A percentile compares a stretch with the other conserved stretches of the same genome.
Conservation (phyloP, 176 grass and related monocot genomes). For the Juncus effusus region DNA sequence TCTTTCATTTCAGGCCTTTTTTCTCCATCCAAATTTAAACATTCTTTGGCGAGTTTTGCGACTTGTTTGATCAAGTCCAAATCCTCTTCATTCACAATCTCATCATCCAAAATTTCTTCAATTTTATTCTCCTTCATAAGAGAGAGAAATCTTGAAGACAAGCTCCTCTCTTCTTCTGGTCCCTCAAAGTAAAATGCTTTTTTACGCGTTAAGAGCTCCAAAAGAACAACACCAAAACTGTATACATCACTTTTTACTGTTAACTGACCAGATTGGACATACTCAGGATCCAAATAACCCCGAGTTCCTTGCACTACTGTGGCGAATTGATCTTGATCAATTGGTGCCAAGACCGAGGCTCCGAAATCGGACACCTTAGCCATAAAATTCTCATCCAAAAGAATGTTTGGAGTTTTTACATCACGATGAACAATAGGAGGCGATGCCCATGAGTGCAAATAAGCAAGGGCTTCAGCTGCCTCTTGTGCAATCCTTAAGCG, state of each 20-base stretch:
- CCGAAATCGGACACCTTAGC: slow-evolving; percentile 23
- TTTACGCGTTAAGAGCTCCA: slow-evolving; percentile 7
- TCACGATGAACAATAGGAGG: slow-evolving; percentile 22
- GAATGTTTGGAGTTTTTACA: slow-evolving; percentile 20
- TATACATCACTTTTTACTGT: slow-evolving; percentile 24
- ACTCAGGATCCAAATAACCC: slow-evolving; percentile 14
- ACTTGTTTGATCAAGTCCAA: too few species aligned
- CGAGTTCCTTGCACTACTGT: slow-evolving; percentile 21
- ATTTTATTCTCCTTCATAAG: too few species aligned
- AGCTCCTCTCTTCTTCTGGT: slow-evolving; percentile 2
- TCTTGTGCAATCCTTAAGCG: too few species aligned
- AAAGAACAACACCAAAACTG: slow-evolving; percentile 19
- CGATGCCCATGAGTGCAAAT: slow-evolving; percentile 13
- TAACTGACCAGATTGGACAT: slow-evolving; percentile 14
- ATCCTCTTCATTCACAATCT: slow-evolving; percentile 19
- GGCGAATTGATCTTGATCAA: slow-evolving; percentile 12
- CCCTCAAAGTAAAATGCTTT: slow-evolving; percentile 9
- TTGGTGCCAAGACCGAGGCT: slow-evolving; percentile 4
- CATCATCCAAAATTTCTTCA: too few species aligned
- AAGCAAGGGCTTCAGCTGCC: slow-evolving; percentile 10
- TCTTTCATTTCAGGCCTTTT: slow-evolving; percentile 13
- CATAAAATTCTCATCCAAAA: slow-evolving; percentile 17
- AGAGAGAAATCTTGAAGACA: too few species aligned
- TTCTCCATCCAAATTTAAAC: slow-evolving; percentile 18
- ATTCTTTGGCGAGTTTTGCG: slow-evolving; percentile 1